Percentiles rank a stretch among this genome's conserved stretches.
These are phyloP conservation scores for Starmerella riodocensis DNA, from an alignment of 805 yeast genomes.

Conservation along the genomic window DNA sequence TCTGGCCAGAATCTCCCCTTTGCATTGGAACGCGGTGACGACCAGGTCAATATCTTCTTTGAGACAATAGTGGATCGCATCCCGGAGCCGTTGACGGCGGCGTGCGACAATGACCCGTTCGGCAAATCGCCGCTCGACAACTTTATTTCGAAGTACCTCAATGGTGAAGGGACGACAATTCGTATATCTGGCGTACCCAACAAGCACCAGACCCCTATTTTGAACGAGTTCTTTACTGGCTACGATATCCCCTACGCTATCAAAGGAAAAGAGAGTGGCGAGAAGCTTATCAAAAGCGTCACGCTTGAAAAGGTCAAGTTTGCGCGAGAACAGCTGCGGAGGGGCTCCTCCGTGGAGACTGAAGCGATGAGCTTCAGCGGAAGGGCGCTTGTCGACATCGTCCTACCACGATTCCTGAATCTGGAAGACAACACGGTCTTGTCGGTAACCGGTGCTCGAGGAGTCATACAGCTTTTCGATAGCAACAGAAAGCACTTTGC, in stretches of 20 bases:
- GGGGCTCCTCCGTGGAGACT: conserved; percentile 6
- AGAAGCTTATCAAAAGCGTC: conserved; percentile 23
- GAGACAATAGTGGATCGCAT: conserved; percentile 13
- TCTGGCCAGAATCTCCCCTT: conserved; percentile 15
- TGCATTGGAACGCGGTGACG: conserved; percentile 5
- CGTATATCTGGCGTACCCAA: conserved; percentile 17
- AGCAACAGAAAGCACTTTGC: conserved; percentile 31
- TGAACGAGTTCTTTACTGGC: conserved; percentile 11
- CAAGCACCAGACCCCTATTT: conserved; percentile 10
- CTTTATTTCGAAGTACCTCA: conserved; percentile 21
- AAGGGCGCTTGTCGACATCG: conserved; percentile 20
- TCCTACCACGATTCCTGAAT: conserved; percentile 20
- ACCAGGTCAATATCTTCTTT: conserved; percentile 12
- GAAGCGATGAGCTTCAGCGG: conserved; percentile 20
- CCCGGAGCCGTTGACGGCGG: conserved; percentile 17
- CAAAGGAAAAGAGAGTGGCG: conserved; percentile 20
- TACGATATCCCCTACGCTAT: conserved; percentile 17
- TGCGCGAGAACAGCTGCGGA: neutral
- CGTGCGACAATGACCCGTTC: conserved; percentile 17
- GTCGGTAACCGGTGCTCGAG: conserved; percentile 31
- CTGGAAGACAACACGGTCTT: conserved; percentile 22
- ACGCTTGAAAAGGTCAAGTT: conserved; percentile 21
- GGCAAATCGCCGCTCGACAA: conserved; percentile 23
- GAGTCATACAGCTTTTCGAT: conserved; percentile 33
- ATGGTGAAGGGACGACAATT: conserved; percentile 19